Evolutionary conservation across 140 eudicot genomes (phyloP), one percentile per base, ranked within the genome.

Genomic region (Oenanthe javanica): DNA sequence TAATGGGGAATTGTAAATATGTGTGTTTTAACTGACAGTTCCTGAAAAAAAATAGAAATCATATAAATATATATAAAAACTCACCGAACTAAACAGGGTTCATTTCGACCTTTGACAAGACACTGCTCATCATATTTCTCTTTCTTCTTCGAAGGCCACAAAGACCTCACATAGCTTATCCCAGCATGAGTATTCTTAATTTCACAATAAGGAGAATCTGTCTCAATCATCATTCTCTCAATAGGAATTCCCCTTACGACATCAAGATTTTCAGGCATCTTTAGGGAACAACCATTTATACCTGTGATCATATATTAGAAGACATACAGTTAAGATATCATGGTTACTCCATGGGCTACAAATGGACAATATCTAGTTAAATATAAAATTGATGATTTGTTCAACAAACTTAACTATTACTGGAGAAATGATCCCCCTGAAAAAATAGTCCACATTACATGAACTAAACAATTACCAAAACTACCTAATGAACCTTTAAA

Each of bases 151-250:
- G 99, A 93, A 79, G 93, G 89, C 98, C 97, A 96, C 14, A 82
- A 79, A 64, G 98, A 93, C 86, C 86, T 89, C 50, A 96, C 88
- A 54, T 82, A 87, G 21, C 77, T 84, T 55, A 91, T 87, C 70
- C 97, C 99, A 66, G 97, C 97, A 91, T 91, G 98, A 66, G 97
- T 93, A 82, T 88, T 96, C 89, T 93, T 96, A 59, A 96, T 93
- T 75, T 96, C 99, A 87, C 99, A 96, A 81, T 96, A 96, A 27
- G 99, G 98, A 61, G 99, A 89, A 93, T 96, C 99, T 16, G 99
- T 96, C 86, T 96, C 98, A 18, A 96, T 96, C 98, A 96, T 96
- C 94, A 96, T 87, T 82, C 90, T 84, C 71, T 91, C 97, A 79
- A 91, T 15, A 5, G 99, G 98, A 77, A 96, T 87, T 78, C 97